Percentiles rank a stretch among this genome's conserved stretches.
phyloP scores from a whole-genome alignment of 2,329 filamentous ascomycete genomes.

The Fusarium oxysporum region DNA sequence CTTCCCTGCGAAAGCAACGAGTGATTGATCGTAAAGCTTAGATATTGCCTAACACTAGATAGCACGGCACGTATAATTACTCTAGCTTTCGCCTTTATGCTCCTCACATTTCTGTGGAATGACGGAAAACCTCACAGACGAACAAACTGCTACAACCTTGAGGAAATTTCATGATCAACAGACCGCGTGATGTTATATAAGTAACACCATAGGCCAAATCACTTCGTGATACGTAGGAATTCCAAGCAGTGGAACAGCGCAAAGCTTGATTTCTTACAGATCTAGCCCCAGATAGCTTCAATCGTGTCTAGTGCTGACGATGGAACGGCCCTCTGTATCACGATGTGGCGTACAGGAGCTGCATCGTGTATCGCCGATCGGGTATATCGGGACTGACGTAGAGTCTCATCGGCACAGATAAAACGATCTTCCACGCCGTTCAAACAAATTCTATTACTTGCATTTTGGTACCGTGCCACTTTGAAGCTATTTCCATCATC shows the following conservation, averaged over 20 bases:
- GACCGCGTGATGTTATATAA: rapidly evolving
- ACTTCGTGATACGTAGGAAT: rapidly evolving
- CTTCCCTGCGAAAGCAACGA: neutral
- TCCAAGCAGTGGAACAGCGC: rapidly evolving
- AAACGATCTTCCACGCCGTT: rapidly evolving
- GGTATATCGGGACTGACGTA: neutral
- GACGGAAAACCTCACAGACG: rapidly evolving
- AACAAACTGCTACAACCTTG: rapidly evolving
- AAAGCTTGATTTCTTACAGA: neutral
- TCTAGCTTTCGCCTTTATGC: neutral
- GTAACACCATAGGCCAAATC: rapidly evolving
- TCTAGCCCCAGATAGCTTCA: neutral
- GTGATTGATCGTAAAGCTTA: neutral
- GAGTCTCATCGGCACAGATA: neutral
- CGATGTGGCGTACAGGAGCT: neutral
- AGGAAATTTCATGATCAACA: rapidly evolving
- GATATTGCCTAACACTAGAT: rapidly evolving
- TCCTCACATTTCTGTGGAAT: no score
- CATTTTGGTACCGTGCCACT: rapidly evolving
- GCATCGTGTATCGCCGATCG: neutral
- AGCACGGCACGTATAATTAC: neutral
- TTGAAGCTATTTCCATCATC: rapidly evolving
- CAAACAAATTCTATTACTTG: rapidly evolving
- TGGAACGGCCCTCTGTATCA: neutral
- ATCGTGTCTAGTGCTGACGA: neutral